Conservation (phyloP, 2,329 filamentous ascomycete species). For the Exophiala oligosperma region DNA sequence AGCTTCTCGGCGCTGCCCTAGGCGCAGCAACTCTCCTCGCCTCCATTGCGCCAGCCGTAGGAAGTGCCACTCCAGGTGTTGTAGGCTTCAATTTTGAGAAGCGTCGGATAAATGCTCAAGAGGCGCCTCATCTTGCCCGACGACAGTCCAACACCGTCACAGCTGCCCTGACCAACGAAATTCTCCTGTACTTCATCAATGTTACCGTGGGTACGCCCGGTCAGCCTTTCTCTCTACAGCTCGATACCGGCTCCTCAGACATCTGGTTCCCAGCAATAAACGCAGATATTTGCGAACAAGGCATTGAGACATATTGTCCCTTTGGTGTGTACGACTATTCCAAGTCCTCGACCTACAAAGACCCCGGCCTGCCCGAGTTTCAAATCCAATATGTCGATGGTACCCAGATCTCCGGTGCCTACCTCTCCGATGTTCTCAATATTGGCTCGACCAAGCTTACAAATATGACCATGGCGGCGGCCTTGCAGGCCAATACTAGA, state of each 20-base stretch:
- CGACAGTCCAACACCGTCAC: slow-evolving; percentile 23
- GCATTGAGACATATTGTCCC: slow-evolving; percentile 11
- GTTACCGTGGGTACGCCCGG: slow-evolving; percentile 62
- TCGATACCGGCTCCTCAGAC: slow-evolving; percentile 70
- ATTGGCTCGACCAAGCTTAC: slow-evolving; percentile 37
- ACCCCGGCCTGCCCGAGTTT: slow-evolving; percentile 30
- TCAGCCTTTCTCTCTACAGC: slow-evolving; percentile 57
- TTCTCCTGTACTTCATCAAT: slow-evolving; percentile 63
- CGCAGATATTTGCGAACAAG: slow-evolving; percentile 27
- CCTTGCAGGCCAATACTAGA: slow-evolving; percentile 24
- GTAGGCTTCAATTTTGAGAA: slow-evolving; percentile 27
- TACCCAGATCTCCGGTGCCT: slow-evolving; percentile 38
- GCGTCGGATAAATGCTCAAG: slow-evolving; percentile 13
- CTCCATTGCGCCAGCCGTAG: slow-evolving; percentile 14
- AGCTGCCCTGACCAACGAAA: slow-evolving; percentile 25
- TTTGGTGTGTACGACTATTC: slow-evolving; percentile 29
- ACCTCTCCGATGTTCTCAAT: slow-evolving; percentile 38
- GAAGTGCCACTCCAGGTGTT: slow-evolving; percentile 13
- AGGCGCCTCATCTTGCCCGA: slow-evolving; percentile 16
- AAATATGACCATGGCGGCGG: slow-evolving; percentile 41
- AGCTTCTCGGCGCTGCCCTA: slow-evolving; percentile 9
- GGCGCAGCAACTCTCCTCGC: slow-evolving; percentile 20
- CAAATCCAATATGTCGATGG: slow-evolving; percentile 41
- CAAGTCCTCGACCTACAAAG: slow-evolving; percentile 28
- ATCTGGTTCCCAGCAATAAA: slow-evolving; percentile 55